Conservation (phyloP, 768 basidiomycete genomes). For the Tylopilus rubrobrunneus region DNA sequence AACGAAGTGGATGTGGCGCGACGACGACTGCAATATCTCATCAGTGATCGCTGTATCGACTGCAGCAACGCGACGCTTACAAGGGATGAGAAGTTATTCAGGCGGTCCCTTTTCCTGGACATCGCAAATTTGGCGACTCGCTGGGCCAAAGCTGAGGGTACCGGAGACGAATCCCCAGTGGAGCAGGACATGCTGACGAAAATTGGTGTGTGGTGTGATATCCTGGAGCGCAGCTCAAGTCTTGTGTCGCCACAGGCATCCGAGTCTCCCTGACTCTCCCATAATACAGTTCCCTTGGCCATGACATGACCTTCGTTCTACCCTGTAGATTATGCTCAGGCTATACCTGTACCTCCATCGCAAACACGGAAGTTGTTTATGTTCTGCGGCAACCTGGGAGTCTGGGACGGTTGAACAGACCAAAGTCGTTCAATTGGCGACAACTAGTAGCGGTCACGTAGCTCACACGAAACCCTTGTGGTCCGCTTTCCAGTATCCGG, state of each 20-base stretch:
- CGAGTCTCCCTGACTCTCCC: too few relatives aligned
- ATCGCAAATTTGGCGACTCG: conserved; percentile 4
- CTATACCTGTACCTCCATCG: too few relatives aligned
- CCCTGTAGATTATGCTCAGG: too few relatives aligned
- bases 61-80: conserved; percentile 6
- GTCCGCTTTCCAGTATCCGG: too few relatives aligned
- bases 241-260: background rate
- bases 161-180: background rate
- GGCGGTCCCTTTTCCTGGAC: conserved; percentile 13
- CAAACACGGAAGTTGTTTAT: too few relatives aligned
- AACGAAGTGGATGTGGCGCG: background rate
- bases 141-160: conserved; percentile 9
- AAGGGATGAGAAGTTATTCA: conserved; percentile 13
- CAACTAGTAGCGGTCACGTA: too few relatives aligned
- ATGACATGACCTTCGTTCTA: too few relatives aligned
- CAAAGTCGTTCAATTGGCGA: too few relatives aligned
- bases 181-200: conserved; percentile 20
- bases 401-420: too few relatives aligned
- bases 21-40: conserved; percentile 11
- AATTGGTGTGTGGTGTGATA: conserved; percentile 16
- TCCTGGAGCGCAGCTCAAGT: background rate
- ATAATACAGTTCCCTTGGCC: background rate
- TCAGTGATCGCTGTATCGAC: conserved; percentile 22
- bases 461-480: too few relatives aligned
- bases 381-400: too few relatives aligned